These are phyloP conservation scores for Zoysia japonica DNA, from an alignment of 176 grass and related monocot species.

Conservation along the genomic window DNA sequence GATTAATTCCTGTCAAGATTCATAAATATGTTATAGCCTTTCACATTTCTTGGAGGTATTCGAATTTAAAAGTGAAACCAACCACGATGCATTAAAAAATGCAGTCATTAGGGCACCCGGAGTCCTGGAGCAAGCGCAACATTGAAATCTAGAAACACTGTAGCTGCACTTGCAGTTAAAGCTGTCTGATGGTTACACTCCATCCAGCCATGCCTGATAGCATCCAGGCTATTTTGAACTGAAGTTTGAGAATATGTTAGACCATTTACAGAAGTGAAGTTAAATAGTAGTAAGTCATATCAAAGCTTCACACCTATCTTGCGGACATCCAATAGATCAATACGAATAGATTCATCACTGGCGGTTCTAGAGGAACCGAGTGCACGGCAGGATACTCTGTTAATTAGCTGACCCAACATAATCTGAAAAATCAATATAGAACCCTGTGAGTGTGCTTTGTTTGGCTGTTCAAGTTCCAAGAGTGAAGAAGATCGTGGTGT, in stretches of 20 bases:
- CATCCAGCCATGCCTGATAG: slow-evolving; percentile 81
- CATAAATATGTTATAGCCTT: not conserved
- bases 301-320: slow-evolving; percentile 67
- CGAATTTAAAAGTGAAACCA: slow-evolving; percentile 40
- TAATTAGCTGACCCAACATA: slow-evolving; percentile 86
- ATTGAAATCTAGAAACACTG: slow-evolving; percentile 91
- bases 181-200: slow-evolving; percentile 94
- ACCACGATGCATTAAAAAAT: slow-evolving; percentile 90
- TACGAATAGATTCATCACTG: slow-evolving; percentile 58
- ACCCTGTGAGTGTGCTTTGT: not conserved
- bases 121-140: slow-evolving; percentile 59
- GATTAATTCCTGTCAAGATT: slow-evolving; percentile 74
- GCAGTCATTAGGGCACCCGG: slow-evolving; percentile 95
- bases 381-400: slow-evolving; percentile 71
- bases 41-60: not conserved
- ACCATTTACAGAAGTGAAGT: slow-evolving; percentile 28
- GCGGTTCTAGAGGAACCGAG: slow-evolving; percentile 68
- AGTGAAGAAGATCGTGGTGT: too few relatives aligned
- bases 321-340: slow-evolving; percentile 57
- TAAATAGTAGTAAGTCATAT: slow-evolving; percentile 10
- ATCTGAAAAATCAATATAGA: slow-evolving; percentile 64
- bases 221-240: slow-evolving; percentile 81
- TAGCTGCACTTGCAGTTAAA: slow-evolving; percentile 87
- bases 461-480: too few relatives aligned
- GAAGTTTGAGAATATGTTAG: slow-evolving; percentile 49